A percentile compares a stretch with the other conserved stretches of the same genome.
phyloP scores from a whole-genome alignment of 768 basidiomycete genomes.

The Podaxis pistillaris region DNA sequence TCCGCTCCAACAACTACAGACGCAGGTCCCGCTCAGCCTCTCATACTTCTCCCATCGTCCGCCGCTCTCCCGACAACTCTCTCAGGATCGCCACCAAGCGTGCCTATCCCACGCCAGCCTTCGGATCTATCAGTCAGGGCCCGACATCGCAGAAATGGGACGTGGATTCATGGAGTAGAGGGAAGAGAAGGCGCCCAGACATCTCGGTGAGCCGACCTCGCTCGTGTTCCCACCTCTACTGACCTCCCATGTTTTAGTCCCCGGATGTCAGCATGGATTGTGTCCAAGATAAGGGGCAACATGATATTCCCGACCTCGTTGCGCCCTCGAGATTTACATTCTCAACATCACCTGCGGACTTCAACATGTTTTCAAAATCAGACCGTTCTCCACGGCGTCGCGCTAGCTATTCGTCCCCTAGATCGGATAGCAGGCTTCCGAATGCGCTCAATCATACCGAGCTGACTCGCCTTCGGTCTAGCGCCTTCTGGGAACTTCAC shows the following conservation, averaged over 20 bases:
- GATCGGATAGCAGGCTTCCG: slow-evolving; percentile 9
- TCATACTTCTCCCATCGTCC: slow-evolving; percentile 21
- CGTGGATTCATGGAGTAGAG: slow-evolving; percentile 50
- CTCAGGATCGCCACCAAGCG: slow-evolving; percentile 50
- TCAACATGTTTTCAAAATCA: slow-evolving; percentile 38
- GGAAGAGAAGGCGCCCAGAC: slow-evolving; percentile 53
- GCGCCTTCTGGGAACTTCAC: slow-evolving; percentile 65
- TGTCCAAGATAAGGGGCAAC: slow-evolving; percentile 21
- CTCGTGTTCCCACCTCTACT: background rate
- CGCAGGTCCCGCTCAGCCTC: slow-evolving; percentile 55
- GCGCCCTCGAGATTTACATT: slow-evolving; percentile 29
- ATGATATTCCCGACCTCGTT: slow-evolving; percentile 24
- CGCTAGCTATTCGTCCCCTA: slow-evolving; percentile 13
- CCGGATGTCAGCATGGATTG: slow-evolving; percentile 5
- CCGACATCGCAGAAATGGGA: slow-evolving; percentile 45
- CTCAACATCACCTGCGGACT: slow-evolving; percentile 49
- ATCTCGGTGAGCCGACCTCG: slow-evolving; percentile 32
- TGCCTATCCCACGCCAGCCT: slow-evolving; percentile 38
- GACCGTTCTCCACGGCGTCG: slow-evolving; percentile 4
- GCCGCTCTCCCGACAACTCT: slow-evolving; percentile 29
- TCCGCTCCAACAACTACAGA: slow-evolving; percentile 36
- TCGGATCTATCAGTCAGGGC: slow-evolving; percentile 23
- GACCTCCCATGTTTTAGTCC: background rate
- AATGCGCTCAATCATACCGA: slow-evolving; percentile 16
- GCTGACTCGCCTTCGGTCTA: slow-evolving; percentile 46